A percentile compares a stretch with the other conserved stretches of the same genome.
phyloP scores from a whole-genome alignment of 345 rosid genomes.

The Eucalyptus erythrocorys region DNA sequence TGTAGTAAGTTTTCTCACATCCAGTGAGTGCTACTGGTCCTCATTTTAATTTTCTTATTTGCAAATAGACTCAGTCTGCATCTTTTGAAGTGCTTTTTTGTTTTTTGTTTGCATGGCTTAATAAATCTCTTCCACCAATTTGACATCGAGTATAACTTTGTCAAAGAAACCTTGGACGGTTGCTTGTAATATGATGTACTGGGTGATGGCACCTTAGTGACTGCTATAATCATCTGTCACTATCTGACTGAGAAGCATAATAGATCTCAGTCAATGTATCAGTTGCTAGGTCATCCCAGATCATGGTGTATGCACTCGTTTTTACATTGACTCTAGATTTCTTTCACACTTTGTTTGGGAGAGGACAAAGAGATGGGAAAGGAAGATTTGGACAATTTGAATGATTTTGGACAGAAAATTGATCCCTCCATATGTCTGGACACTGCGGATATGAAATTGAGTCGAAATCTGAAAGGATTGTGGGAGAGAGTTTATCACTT shows the following conservation, averaged over 20 bases:
- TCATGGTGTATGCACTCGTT: not conserved
- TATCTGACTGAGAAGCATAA: not conserved
- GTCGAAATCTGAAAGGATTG: not conserved
- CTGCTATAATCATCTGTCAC: not conserved
- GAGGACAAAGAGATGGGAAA: not conserved
- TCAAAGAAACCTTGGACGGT: not conserved
- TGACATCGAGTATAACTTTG: not conserved
- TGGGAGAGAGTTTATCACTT: not conserved
- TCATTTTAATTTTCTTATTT: not conserved
- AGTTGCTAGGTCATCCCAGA: not conserved
- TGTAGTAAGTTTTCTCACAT: conserved; percentile 63
- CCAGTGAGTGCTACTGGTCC: conserved; percentile 3
- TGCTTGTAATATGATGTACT: not conserved
- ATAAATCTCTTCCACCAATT: not conserved
- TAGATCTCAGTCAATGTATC: not conserved
- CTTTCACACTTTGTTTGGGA: not conserved
- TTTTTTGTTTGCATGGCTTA: not conserved
- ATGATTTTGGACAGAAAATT: not conserved
- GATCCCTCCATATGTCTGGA: not conserved
- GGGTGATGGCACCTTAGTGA: not conserved
- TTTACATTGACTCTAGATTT: not conserved
- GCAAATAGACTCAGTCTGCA: not conserved
- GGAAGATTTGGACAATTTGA: not conserved
- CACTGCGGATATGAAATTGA: not conserved
- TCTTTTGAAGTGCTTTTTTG: not conserved